Conservation (phyloP, 805 yeast species). For the Starmerella floris region DNA sequence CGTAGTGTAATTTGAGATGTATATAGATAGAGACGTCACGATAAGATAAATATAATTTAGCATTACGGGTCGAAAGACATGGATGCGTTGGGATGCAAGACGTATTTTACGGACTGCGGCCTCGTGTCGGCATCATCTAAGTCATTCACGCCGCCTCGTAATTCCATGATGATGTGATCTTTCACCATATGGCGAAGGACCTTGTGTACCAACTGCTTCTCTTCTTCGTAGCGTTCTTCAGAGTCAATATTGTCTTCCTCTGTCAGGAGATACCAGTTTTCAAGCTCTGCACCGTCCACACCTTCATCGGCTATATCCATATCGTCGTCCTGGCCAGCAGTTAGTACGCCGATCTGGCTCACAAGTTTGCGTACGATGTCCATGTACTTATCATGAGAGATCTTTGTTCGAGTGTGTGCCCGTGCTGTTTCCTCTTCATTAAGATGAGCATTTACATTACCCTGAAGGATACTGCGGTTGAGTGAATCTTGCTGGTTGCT, state of each 20-base stretch:
- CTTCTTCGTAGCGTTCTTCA: constrained; percentile 58
- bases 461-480: constrained; percentile 6
- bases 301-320: constrained; percentile 43
- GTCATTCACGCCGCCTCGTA: constrained; percentile 34
- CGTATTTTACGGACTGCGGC: constrained; percentile 23
- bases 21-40: no score
- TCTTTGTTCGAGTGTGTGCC: constrained; percentile 24
- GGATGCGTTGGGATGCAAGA: constrained; percentile 27
- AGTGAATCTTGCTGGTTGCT: constrained; percentile 12
- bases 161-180: constrained; percentile 68
- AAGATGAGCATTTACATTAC: not conserved
- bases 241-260: constrained; percentile 57
- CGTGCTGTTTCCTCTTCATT: constrained; percentile 11
- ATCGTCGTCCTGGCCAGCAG: constrained; percentile 32
- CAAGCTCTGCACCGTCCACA: constrained; percentile 50
- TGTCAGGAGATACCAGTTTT: constrained; percentile 69
- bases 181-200: constrained; percentile 72
- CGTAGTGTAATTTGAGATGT: no score
- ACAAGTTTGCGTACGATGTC: constrained; percentile 39
- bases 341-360: constrained; percentile 10
- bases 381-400: constrained; percentile 79
- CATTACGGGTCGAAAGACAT: constrained; percentile 12
- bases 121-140: constrained; percentile 26
- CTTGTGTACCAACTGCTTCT: constrained; percentile 58
- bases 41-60: no score